Evolutionary conservation across 352 stramenopile genomes (phyloP).

Genomic region (Aphanomyces euteiches): DNA sequence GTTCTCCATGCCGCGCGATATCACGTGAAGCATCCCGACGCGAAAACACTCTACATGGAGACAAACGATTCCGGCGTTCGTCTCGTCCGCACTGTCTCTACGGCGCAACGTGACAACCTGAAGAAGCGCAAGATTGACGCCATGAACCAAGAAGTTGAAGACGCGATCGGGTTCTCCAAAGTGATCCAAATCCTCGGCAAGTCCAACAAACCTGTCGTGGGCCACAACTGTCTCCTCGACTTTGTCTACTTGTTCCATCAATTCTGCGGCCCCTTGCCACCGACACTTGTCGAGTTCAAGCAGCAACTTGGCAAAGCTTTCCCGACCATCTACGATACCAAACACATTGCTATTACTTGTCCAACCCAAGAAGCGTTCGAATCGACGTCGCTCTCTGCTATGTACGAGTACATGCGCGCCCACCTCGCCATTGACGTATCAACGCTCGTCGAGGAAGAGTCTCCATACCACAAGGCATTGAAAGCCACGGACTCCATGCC

Average conservation of each 20-base stretch:
- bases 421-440: constrained; percentile 54
- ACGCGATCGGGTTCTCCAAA: constrained; percentile 69
- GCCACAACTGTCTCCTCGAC: constrained; percentile 80
- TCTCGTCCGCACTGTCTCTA: constrained; percentile 53
- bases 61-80: constrained; percentile 43
- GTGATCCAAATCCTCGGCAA: constrained; percentile 70
- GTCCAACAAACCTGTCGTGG: constrained; percentile 70
- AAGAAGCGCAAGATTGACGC: constrained; percentile 31
- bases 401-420: constrained; percentile 77
- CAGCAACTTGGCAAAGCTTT: constrained; percentile 61
- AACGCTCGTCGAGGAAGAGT: constrained; percentile 53
- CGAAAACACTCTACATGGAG: constrained; percentile 63
- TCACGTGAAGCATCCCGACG: constrained; percentile 52
- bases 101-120: constrained; percentile 41
- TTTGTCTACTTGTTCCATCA: constrained; percentile 83
- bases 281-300: constrained; percentile 69
- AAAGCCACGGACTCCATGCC: constrained; percentile 52
- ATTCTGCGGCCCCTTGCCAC: constrained; percentile 74
- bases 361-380: constrained; percentile 42
- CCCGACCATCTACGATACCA: constrained; percentile 76
- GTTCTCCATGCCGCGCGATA: constrained; percentile 40
- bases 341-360: constrained; percentile 60
- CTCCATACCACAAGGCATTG: constrained; percentile 59
- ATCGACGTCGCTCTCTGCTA: constrained; percentile 53
- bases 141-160: constrained; percentile 60